These are phyloP conservation scores for Lasiosphaeria ovina DNA, from an alignment of 495 filamentous ascomycete species.

Conservation along the genomic window DNA sequence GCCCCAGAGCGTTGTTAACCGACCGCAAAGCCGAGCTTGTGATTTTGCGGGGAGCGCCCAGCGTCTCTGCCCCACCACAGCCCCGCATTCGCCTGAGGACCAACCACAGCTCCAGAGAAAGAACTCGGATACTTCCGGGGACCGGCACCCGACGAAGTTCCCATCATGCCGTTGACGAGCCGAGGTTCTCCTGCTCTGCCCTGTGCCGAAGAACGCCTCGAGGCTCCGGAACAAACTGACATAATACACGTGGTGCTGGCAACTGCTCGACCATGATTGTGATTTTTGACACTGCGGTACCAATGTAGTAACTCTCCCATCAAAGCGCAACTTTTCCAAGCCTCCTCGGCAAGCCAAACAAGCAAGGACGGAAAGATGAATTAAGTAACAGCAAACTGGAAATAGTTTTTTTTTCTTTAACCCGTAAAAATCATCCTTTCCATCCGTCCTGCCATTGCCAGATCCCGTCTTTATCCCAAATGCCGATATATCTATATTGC, in stretches of 20 bases:
- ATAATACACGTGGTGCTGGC: not conserved
- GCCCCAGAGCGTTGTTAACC: slow-evolving; percentile 23
- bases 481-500: slow-evolving; percentile 3
- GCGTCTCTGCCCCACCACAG: not conserved
- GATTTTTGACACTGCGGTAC: too few species aligned
- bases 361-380: not conserved
- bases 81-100: not conserved
- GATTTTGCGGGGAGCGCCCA: slow-evolving; percentile 47
- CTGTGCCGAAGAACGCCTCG: slow-evolving; percentile 11
- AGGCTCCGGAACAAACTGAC: not conserved
- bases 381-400: not conserved
- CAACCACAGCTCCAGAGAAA: slow-evolving; percentile 8
- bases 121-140: slow-evolving; percentile 34
- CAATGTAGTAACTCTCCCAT: too few species aligned
- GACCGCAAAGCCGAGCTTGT: slow-evolving; percentile 52
- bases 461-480: not conserved
- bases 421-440: not conserved
- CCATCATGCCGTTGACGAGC: not conserved
- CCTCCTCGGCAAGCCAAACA: not conserved
- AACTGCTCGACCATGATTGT: too few species aligned
- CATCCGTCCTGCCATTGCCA: not conserved
- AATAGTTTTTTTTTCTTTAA: not conserved
- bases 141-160: slow-evolving; percentile 7
- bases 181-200: slow-evolving; percentile 2
- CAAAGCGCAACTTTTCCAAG: too few species aligned